These are phyloP conservation scores for Psilocybe mexicana DNA, from an alignment of 1,284 basidiomycete species.

Conservation along the genomic window DNA sequence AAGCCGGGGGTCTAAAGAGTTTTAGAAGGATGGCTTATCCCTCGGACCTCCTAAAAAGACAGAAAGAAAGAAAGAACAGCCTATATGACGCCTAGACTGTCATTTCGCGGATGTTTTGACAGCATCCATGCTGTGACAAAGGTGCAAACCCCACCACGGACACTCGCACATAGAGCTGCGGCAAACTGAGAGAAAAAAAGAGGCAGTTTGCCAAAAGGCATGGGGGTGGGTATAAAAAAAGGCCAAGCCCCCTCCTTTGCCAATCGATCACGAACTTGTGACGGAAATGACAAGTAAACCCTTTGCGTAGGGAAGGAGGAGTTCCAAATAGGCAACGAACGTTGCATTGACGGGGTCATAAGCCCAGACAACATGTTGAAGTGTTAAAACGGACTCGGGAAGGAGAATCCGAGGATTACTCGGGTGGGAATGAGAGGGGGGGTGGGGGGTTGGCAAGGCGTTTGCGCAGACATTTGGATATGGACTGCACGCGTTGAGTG, in stretches of 20 bases:
- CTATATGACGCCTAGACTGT: not conserved
- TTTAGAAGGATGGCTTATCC: not conserved
- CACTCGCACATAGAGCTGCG: too few relatives aligned
- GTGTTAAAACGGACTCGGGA: not conserved
- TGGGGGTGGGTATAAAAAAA: not conserved
- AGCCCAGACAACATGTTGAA: too few relatives aligned
- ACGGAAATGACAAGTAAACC: not conserved
- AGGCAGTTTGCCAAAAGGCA: too few relatives aligned
- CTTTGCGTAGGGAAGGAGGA: not conserved
- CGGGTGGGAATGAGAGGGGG: slow-evolving; percentile 1
- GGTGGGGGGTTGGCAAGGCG: not conserved
- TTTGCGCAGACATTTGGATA: slow-evolving; percentile 4
- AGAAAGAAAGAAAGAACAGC: not conserved
- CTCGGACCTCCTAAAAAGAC: not conserved
- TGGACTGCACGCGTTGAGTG: slow-evolving; percentile 6
- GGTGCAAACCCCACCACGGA: not conserved
- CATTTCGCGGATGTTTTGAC: not conserved
- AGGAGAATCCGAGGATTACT: slow-evolving; percentile 5
- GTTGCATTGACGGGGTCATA: not conserved
- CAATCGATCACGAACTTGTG: not conserved
- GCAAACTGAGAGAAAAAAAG: too few relatives aligned
- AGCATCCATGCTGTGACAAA: not conserved
- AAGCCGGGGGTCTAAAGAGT: not conserved
- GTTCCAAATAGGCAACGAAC: not conserved
- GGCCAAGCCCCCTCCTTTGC: not conserved